Percentiles rank a stretch among this genome's conserved stretches.
Conservation (phyloP, 805 yeast species). For the Candida vaughaniae region DNA sequence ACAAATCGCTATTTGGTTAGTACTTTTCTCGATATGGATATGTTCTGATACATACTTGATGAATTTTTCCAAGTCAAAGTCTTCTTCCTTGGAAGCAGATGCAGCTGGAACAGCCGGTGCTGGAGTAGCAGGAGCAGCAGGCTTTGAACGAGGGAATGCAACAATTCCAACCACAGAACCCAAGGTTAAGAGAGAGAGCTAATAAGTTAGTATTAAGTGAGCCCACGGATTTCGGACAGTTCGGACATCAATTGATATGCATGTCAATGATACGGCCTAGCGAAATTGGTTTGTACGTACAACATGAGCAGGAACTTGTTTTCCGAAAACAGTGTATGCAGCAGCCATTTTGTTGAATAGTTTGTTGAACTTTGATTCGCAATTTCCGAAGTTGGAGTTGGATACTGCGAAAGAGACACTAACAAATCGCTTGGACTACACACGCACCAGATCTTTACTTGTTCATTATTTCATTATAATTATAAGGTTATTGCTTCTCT, state of each 20-base stretch:
- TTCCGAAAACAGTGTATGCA: slow-evolving; percentile 43
- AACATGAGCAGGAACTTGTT: slow-evolving; percentile 44
- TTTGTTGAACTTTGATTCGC: not conserved
- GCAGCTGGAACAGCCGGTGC: slow-evolving; percentile 20
- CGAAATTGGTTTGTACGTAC: too few relatives aligned
- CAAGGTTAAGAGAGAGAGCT: slow-evolving; percentile 44
- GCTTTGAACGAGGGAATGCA: slow-evolving; percentile 36
- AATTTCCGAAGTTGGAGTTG: slow-evolving; percentile 2
- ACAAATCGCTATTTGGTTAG: slow-evolving; percentile 30
- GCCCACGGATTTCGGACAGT: too few relatives aligned
- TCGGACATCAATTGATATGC: not conserved
- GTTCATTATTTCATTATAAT: too few relatives aligned
- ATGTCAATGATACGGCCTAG: too few relatives aligned
- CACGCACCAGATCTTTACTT: too few relatives aligned
- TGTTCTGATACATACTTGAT: slow-evolving; percentile 34
- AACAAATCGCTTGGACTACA: not conserved
- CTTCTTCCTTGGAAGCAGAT: slow-evolving; percentile 34
- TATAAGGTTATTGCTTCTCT: too few relatives aligned
- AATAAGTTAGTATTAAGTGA: too few relatives aligned
- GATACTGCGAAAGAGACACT: not conserved
- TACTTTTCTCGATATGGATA: not conserved
- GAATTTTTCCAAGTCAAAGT: slow-evolving; percentile 44
- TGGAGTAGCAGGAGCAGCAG: slow-evolving; percentile 22
- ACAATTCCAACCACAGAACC: slow-evolving; percentile 37
- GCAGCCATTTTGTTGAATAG: slow-evolving; percentile 32